A percentile compares a stretch with the other conserved stretches of the same genome.
phyloP scores from a whole-genome alignment of 768 basidiomycete species.

The Collybiopsis luxurians region DNA sequence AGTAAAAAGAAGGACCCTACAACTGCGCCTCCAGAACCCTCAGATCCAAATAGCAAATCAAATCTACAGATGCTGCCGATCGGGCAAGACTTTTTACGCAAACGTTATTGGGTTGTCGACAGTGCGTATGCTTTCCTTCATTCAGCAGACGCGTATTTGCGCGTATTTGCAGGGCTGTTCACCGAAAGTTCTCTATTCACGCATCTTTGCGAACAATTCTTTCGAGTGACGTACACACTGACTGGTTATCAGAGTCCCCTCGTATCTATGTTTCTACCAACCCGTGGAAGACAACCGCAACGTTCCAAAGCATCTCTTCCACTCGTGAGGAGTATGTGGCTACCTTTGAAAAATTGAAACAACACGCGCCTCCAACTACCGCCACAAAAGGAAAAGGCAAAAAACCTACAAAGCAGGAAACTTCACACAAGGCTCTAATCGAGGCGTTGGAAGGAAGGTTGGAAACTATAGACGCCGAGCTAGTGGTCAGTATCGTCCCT shows the following conservation, averaged over 20 bases:
- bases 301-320: constrained; percentile 69
- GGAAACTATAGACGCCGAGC: constrained; percentile 64
- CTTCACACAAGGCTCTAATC: constrained; percentile 60
- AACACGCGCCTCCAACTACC: constrained; percentile 41
- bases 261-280: constrained; percentile 83
- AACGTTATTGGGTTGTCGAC: constrained; percentile 85
- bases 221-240: constrained; percentile 24
- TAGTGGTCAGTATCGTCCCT: constrained; percentile 53
- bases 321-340: constrained; percentile 73
- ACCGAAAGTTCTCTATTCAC: not conserved
- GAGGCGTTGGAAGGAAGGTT: constrained; percentile 60
- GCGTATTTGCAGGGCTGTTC: constrained; percentile 57
- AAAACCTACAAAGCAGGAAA: constrained; percentile 54
- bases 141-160: constrained; percentile 53
- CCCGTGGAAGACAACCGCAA: constrained; percentile 85
- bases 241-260: constrained; percentile 64
- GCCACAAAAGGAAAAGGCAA: constrained; percentile 40
- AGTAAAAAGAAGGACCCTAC: constrained; percentile 77
- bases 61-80: constrained; percentile 65
- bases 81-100: constrained; percentile 73
- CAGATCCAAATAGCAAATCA: constrained; percentile 66
- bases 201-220: constrained; percentile 9
- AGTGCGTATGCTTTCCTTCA: constrained; percentile 64
- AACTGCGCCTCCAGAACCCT: constrained; percentile 50
- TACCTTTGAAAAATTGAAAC: constrained; percentile 60